Evolutionary conservation across 768 basidiomycete genomes (phyloP).

Genomic region (Tulasnella calospora): DNA sequence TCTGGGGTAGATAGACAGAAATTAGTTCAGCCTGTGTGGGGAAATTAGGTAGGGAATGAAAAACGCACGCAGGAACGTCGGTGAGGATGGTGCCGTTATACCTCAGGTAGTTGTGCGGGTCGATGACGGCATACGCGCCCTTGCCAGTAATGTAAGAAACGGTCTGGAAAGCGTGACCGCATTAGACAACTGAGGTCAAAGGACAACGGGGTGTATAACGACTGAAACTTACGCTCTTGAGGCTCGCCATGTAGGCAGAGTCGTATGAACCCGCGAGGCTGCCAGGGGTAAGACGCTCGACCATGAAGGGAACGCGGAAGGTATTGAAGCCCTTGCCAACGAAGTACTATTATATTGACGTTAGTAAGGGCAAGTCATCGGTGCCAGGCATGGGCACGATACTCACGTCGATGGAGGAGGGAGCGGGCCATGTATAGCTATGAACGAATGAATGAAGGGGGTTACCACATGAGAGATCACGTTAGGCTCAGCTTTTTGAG

Average conservation of each 20-base stretch:
- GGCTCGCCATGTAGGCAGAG: slow-evolving; percentile 48
- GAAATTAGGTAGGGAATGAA: no score
- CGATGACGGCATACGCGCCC: slow-evolving; percentile 53
- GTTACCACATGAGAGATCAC: neutral
- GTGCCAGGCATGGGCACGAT: neutral
- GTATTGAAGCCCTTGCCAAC: slow-evolving; percentile 52
- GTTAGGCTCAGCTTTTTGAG: neutral
- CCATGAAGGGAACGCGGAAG: slow-evolving; percentile 57
- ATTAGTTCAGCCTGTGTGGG: neutral
- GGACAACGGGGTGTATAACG: neutral
- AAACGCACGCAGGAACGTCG: slow-evolving; percentile 40
- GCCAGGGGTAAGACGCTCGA: slow-evolving; percentile 52
- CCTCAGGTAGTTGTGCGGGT: slow-evolving; percentile 58
- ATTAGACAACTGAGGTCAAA: slow-evolving; percentile 45
- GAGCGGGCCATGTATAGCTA: slow-evolving; percentile 48
- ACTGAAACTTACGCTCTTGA: slow-evolving; percentile 37
- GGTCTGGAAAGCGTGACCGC: slow-evolving; percentile 36
- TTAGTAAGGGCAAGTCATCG: neutral
- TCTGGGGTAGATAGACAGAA: neutral
- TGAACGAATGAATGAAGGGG: neutral
- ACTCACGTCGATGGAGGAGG: slow-evolving; percentile 41
- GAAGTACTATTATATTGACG: slow-evolving; percentile 41
- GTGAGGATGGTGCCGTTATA: slow-evolving; percentile 53
- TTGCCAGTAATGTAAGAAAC: slow-evolving; percentile 58
- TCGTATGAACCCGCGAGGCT: slow-evolving; percentile 55